Evolutionary conservation across 140 eudicot species (phyloP), one percentile per base, ranked within the genome.

Genomic region (Cichorium intybus): DNA sequence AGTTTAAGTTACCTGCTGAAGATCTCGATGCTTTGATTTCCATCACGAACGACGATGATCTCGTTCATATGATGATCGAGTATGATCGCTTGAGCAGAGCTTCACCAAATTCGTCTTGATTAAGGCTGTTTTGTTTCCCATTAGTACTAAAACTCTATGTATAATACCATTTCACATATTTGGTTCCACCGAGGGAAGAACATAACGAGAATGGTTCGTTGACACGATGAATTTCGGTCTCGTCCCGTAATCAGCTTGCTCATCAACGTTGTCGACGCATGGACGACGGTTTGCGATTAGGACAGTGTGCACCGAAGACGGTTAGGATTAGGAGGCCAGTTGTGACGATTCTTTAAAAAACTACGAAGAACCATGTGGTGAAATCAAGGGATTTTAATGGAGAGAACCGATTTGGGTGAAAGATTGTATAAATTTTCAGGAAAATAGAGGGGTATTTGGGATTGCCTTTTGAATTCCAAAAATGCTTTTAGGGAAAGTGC

Each of bases 51-150:
- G 96, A 89, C 55, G 96, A 89, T 22, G 96, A 89, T 78, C 73
- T 89, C 26, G 95, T 85, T 51, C 96, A 89, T 56, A 89, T 89
- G 96, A 85, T 85, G 96, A 83, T 61, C 48, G 96, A 89, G 83
- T 89, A 89, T 52, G 96, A 89, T 56, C 82, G 96, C 2, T 60
- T 78, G 39, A 80, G 60, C 50, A 71, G 95, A 23, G 80, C 71
- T 5, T 89, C 96, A 3, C 86, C 88, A 5, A 89, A 83, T 59
- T 91, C 90, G 27, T 79, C 95, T 3, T 70, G 94, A 62, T 70
- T 85, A 71, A 76, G 96, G 74, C 56, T 89, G 60, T 73, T 90
- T 23, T 89, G 26, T 89, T 89, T 73, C 71, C 89, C 27, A 73
- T 65, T 34, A 70, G 4, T 9, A 60, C 28, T 27, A 68, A 56